These are phyloP conservation scores for Linum tenue DNA, from an alignment of 345 rosid genomes.

Conservation along the genomic window DNA sequence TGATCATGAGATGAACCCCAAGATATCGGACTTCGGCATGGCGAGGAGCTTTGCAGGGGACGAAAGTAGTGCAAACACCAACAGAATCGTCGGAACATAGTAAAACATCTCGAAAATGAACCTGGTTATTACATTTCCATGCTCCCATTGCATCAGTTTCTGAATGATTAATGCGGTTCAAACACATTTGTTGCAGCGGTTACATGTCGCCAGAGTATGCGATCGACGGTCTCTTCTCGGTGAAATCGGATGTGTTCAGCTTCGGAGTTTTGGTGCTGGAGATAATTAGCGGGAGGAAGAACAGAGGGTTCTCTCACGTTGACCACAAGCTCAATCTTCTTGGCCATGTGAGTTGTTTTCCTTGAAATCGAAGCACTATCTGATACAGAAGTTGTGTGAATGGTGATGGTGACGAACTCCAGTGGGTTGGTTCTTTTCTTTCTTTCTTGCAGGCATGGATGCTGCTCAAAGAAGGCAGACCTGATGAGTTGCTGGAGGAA, in stretches of 20 bases:
- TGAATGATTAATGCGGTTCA: not conserved
- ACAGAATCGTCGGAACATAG: constrained; percentile 13
- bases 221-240: constrained; percentile 11
- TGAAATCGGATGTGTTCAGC: constrained; percentile 15
- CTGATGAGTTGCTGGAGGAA: constrained; percentile 1
- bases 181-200: constrained; percentile 1
- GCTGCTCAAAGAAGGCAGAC: constrained; percentile 2
- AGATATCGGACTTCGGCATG: constrained; percentile 17
- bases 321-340: constrained; percentile 11
- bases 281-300: constrained; percentile 13
- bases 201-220: constrained; percentile 19
- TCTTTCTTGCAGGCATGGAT: constrained; percentile 13
- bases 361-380: not conserved
- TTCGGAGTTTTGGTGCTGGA: constrained; percentile 10
- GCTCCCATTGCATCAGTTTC: not conserved
- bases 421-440: not conserved
- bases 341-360: constrained; percentile 7
- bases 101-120: not conserved
- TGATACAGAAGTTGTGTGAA: not conserved
- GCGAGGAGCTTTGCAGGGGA: constrained; percentile 13
- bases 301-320: constrained; percentile 8
- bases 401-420: not conserved
- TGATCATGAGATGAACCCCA: constrained; percentile 12
- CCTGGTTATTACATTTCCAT: too few species aligned
- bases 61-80: constrained; percentile 10